Evolutionary conservation across 2,329 filamentous ascomycete genomes (phyloP).

Genomic region (Penicillium sp.): DNA sequence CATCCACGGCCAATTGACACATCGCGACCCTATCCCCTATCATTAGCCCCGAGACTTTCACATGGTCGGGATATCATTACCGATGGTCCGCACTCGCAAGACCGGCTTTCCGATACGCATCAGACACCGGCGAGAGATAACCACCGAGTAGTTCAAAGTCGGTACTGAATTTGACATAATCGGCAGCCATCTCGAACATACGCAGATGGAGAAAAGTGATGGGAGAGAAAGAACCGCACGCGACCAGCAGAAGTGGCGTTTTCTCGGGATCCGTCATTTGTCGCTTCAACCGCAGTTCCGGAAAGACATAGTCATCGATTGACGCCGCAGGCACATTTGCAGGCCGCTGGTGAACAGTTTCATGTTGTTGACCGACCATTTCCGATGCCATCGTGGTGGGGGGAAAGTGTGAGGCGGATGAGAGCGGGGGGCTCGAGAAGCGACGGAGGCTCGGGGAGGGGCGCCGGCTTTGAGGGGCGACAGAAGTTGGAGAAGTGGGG

Average conservation of each 20-base stretch:
- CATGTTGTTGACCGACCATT: slow-evolving; percentile 24
- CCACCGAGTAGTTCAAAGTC: slow-evolving; percentile 81
- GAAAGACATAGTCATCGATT: slow-evolving; percentile 43
- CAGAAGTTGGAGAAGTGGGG: slow-evolving; percentile 6
- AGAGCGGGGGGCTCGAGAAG: slow-evolving; percentile 1
- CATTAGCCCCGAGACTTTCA: neutral
- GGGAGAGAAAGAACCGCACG: slow-evolving; percentile 61
- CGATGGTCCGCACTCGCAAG: slow-evolving; percentile 66
- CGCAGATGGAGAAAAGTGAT: slow-evolving; percentile 56
- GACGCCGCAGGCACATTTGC: slow-evolving; percentile 23
- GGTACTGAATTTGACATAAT: slow-evolving; percentile 68
- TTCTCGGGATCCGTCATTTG: slow-evolving; percentile 45
- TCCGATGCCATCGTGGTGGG: slow-evolving; percentile 23
- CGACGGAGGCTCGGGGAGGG: slow-evolving; percentile 5
- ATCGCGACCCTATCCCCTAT: slow-evolving; percentile 59
- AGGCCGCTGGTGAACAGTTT: slow-evolving; percentile 25
- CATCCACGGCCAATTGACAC: slow-evolving; percentile 71
- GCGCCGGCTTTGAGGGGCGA: neutral
- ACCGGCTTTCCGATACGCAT: slow-evolving; percentile 73
- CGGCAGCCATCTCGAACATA: slow-evolving; percentile 83
- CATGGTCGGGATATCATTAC: slow-evolving; percentile 30
- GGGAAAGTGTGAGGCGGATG: neutral
- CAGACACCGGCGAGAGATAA: slow-evolving; percentile 72
- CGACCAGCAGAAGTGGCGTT: slow-evolving; percentile 45
- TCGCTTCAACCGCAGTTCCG: slow-evolving; percentile 41